These are phyloP conservation scores for Curvularia lunata DNA, from an alignment of 2,329 filamentous ascomycete genomes.

Conservation along the genomic window DNA sequence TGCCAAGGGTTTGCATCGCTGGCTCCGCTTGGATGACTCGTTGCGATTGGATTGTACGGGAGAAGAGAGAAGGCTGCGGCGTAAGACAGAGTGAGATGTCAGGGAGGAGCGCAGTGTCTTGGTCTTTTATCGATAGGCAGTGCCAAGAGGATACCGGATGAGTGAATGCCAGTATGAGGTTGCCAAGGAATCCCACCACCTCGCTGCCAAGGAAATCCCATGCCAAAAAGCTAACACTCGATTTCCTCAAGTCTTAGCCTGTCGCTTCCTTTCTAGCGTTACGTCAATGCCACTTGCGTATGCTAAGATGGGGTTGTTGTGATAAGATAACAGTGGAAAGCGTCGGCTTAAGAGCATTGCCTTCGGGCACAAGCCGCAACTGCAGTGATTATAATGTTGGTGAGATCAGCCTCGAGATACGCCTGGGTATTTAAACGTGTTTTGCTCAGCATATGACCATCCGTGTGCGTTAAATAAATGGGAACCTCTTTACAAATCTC, in stretches of 20 bases:
- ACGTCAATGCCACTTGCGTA: slow-evolving; percentile 4
- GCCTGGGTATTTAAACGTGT: no score
- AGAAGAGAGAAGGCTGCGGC: not conserved
- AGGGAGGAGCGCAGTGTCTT: slow-evolving; percentile 21
- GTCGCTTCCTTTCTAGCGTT: no score
- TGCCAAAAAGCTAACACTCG: no score
- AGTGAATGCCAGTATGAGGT: no score
- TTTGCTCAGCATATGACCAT: no score
- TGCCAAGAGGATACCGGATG: no score
- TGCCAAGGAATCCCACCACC: no score
- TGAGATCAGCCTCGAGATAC: not conserved
- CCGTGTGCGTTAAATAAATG: no score
- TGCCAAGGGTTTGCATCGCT: slow-evolving; percentile 12
- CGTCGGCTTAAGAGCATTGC: slow-evolving; percentile 8
- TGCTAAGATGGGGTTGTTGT: slow-evolving; percentile 4
- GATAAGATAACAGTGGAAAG: slow-evolving; percentile 7
- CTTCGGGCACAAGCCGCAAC: not conserved
- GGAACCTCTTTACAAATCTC: not conserved
- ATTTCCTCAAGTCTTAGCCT: no score
- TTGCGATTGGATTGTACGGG: slow-evolving; percentile 7
- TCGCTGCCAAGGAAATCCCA: no score
- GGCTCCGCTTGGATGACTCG: not conserved
- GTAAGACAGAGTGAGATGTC: slow-evolving; percentile 9
- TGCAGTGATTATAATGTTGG: not conserved
- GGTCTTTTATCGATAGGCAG: slow-evolving; percentile 15